Evolutionary conservation across 352 stramenopile genomes (phyloP), one percentile per base, ranked within the genome.

Genomic region (Pythium brachiatum): DNA sequence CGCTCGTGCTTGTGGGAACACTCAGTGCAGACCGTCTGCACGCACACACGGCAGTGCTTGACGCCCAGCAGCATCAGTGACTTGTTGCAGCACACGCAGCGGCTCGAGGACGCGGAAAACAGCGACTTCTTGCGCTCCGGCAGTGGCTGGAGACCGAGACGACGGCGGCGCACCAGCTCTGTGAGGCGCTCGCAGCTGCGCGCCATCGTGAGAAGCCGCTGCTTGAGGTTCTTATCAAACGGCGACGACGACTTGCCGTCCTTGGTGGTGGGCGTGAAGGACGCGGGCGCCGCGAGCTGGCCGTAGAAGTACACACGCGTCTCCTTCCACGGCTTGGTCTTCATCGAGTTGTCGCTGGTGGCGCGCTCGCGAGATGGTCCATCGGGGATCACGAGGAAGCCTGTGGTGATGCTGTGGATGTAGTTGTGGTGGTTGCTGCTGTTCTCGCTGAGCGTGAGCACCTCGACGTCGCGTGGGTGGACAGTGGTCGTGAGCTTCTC

Each of bases 71-170:
- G 52, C 53, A 87, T 61, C 20, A 71, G 75, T 27, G 55, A 56
- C 63, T 87, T 86, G 38, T 82, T 83, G 52, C 83, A 92, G 64
- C 78, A 88, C 25, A 79, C 78, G 51, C 83, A 92, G 25, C 67
- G 73, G 8, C 55, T 68, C 53, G 84, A 83, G 20, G 36, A n/a
- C 18, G 58, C 69, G 9, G 68, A 65, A 23, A 79, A 71, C 41
- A 88, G 31, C 16, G 38, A 47, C 7, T 5, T 51, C 23, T 60
- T 66, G 36, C 66, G 72, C 27, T 77, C 65, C 9, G 81, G 55
- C 5, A 90, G 63, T 29, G 67, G 67, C 57, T 90, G 77, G 16
- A 71, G 64, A 8, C 79, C 80, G 31, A 92, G 75, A 2, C 83
- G 81, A 0, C 81, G 83, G 12, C 83, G 72, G 1, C 79, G 78